A percentile compares a stretch with the other conserved stretches of the same genome.
phyloP scores from a whole-genome alignment of 345 rosid species.

The Salix purpurea region DNA sequence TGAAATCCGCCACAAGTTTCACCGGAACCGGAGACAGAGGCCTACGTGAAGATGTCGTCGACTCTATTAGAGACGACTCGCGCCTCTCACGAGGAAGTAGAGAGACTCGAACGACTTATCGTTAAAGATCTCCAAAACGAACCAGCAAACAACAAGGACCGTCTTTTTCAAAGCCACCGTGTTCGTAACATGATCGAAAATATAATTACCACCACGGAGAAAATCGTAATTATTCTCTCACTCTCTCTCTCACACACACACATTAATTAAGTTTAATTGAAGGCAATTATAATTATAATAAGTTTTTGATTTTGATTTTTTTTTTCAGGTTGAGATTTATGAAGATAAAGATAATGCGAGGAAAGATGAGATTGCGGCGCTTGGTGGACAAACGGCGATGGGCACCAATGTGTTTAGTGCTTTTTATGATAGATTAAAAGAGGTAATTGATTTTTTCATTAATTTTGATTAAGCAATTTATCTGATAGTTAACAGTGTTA shows the following conservation, averaged over 20 bases:
- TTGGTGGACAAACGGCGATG: constrained; percentile 74
- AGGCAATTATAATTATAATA: background rate
- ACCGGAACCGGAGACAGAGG: background rate
- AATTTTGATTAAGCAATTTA: background rate
- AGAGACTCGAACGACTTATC: constrained; percentile 72
- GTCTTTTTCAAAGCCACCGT: constrained; percentile 85
- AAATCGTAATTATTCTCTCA: constrained; percentile 44
- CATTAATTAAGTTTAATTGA: background rate
- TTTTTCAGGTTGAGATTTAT: constrained; percentile 64
- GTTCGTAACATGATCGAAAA: constrained; percentile 77
- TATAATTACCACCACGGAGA: constrained; percentile 51
- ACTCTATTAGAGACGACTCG: constrained; percentile 87
- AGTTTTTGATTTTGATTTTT: background rate
- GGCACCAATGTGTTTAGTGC: constrained; percentile 78
- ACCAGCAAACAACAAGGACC: constrained; percentile 61
- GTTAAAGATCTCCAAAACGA: constrained; percentile 88
- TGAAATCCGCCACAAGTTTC: background rate
- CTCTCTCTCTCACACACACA: background rate
- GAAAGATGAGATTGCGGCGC: constrained; percentile 90
- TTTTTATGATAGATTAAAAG: constrained; percentile 87
- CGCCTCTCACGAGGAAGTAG: constrained; percentile 84
- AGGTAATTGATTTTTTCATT: constrained; percentile 40
- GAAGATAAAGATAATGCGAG: constrained; percentile 84
- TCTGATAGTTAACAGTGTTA: background rate
- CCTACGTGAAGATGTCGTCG: constrained; percentile 55